Percentiles rank a stretch among this genome's conserved stretches.
These are phyloP conservation scores for Leccinellum luteum DNA, from an alignment of 768 basidiomycete species.

Conservation along the genomic window DNA sequence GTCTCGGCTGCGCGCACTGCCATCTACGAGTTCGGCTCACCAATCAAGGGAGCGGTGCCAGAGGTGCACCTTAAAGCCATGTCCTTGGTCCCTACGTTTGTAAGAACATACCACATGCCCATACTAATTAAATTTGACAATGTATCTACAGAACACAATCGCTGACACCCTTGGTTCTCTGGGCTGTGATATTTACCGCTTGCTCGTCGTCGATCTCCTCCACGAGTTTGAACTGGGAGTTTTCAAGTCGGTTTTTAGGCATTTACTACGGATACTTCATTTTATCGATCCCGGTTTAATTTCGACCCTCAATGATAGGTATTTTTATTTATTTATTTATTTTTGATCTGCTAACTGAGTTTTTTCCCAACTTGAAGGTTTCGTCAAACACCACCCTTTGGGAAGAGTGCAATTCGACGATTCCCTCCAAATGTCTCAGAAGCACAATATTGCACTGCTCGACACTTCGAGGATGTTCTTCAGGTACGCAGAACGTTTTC, in stretches of 20 bases:
- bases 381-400: conserved; percentile 22
- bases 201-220: conserved; percentile 36
- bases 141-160: neutral
- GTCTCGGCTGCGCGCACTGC: too few relatives aligned
- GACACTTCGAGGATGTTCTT: conserved; percentile 43
- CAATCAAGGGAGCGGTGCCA: too few relatives aligned
- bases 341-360: neutral
- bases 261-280: conserved; percentile 35
- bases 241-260: conserved; percentile 37
- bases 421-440: conserved; percentile 36
- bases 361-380: conserved; percentile 1
- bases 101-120: neutral
- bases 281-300: conserved; percentile 9
- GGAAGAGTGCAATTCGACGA: conserved; percentile 30
- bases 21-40: too few relatives aligned
- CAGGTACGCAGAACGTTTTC: conserved; percentile 26
- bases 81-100: too few relatives aligned
- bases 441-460: conserved; percentile 31
- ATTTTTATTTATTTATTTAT: neutral
- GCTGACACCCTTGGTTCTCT: conserved; percentile 16
- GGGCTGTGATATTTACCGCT: conserved; percentile 23
- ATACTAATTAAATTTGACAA: neutral
- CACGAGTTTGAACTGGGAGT: conserved; percentile 43
- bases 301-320: conserved; percentile 18
- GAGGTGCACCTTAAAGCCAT: too few relatives aligned